Percentiles rank a stretch among this genome's conserved stretches.
Conservation (phyloP, 1,284 basidiomycete genomes). For the Ganoderma resinaceum region DNA sequence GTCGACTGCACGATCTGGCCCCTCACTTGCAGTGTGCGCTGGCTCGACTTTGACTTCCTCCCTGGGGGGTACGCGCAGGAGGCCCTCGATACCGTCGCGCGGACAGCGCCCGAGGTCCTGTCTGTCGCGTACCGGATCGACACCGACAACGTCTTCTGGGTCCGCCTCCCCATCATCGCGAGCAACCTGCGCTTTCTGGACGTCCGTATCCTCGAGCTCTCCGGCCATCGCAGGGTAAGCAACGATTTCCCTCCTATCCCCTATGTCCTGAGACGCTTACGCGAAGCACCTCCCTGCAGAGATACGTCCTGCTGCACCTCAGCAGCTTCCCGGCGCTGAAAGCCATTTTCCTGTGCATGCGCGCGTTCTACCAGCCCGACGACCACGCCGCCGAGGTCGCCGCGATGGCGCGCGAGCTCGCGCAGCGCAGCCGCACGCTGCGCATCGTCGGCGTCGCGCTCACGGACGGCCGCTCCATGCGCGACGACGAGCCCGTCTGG, state of each 20-base stretch:
- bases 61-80: constrained; percentile 12
- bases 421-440: constrained; percentile 8
- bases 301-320: constrained; percentile 20
- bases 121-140: constrained; percentile 22
- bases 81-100: constrained; percentile 16
- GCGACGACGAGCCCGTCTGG: constrained; percentile 21
- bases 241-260: background rate
- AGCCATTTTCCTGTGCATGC: constrained; percentile 22
- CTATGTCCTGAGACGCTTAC: background rate
- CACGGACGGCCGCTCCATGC: constrained; percentile 17
- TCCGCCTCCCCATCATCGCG: constrained; percentile 15
- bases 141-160: constrained; percentile 21
- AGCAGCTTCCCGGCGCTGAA: constrained; percentile 11
- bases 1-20: constrained; percentile 23
- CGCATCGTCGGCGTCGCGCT: constrained; percentile 22
- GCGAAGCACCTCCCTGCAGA: background rate
- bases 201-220: constrained; percentile 18
- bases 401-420: constrained; percentile 16
- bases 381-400: constrained; percentile 14
- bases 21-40: constrained; percentile 15
- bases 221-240: constrained; percentile 17
- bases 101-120: constrained; percentile 16
- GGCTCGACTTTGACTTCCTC: constrained; percentile 23
- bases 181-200: constrained; percentile 22
- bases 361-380: constrained; percentile 16